phyloP scores from a whole-genome alignment of 129 eudicot species.

The Pulicaria dysenterica region DNA sequence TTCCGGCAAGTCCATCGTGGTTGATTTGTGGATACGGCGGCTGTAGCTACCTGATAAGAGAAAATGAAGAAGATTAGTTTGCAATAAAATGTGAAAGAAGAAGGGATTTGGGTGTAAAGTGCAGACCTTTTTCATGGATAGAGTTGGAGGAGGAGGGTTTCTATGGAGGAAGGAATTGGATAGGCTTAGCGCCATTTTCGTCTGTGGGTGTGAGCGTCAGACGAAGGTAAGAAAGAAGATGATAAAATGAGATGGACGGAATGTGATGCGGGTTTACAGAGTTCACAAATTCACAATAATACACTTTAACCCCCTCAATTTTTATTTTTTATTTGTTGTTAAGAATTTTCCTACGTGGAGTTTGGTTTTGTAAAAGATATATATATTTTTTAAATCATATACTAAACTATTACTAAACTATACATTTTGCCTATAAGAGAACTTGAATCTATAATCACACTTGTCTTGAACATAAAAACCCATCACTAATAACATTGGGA shows the following conservation, averaged over 20 bases:
- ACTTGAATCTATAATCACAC: too few species aligned
- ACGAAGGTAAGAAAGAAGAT: neutral
- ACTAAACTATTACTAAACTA: too few species aligned
- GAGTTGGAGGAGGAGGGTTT: constrained; percentile 38
- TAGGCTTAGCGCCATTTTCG: constrained; percentile 39
- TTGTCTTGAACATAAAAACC: too few species aligned
- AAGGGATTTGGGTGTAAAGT: neutral
- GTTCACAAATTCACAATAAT: neutral
- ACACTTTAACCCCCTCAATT: too few species aligned
- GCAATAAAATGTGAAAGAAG: neutral
- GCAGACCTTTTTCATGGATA: constrained; percentile 34
- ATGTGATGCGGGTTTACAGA: constrained; percentile 8
- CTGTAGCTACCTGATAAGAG: constrained; percentile 19
- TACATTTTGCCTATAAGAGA: too few species aligned
- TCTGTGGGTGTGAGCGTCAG: neutral
- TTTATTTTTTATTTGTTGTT: too few species aligned
- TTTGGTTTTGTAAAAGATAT: too few species aligned
- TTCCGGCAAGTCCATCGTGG: constrained; percentile 63
- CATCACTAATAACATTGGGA: too few species aligned
- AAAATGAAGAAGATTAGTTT: constrained; percentile 6
- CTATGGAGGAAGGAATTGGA: constrained; percentile 53
- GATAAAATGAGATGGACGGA: constrained; percentile 21
- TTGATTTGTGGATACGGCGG: constrained; percentile 28
- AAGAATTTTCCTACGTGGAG: too few species aligned
- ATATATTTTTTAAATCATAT: too few species aligned